Base-by-base conservation (phyloP, 805 yeast species). In the Zygosaccharomyces gambellarensis region DNA sequence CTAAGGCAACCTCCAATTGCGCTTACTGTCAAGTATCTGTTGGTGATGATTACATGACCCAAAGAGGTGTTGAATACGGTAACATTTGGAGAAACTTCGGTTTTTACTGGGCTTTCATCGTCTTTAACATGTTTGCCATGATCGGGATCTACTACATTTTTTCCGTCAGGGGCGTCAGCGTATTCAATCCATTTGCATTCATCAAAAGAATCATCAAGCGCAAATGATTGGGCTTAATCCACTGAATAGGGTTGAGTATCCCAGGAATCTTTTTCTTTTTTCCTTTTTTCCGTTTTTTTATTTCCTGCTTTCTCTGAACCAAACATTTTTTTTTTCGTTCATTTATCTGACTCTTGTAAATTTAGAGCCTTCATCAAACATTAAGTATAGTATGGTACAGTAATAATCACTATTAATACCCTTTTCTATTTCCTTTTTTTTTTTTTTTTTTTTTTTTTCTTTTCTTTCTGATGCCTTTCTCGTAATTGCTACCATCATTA, bases 31-130 rank as follows among this genome's bases (percentile, higher is more conserved):
- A 61, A 43, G 74, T 66, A 59, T 48, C 57, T n/a, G 68, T 67
- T 45, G 81, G 80, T 42, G 81, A 79, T 58, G 72, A 74, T 28
- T 79, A 71, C 54, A 69, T 84, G 56, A 48, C 54, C 0, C 65
- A 70, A 21, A 68, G 77, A 43, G 71, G 72, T 51, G 70, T 78
- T 45, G 61, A 67, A n/a, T 81, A 71, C 65, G 48, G 64, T 40
- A 60, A 77, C 50, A 68, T 81, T 36, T 84, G 88, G 88, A 77
- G 88, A 68, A 80, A 83, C 55, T 68, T 83, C 52, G 88, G 89
- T 22, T 71, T 83, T 57, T 73, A 74, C 59, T 77, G 80, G 73
- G 82, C 72, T 39, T 83, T 76, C 68, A 73, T 80, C 46, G 51
- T 69, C 34, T 80, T 82, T 72, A 82, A 83, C 56, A 49, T 76